These are phyloP conservation scores for Lyophyllum atratum DNA, from an alignment of 768 basidiomycete genomes.

Conservation along the genomic window DNA sequence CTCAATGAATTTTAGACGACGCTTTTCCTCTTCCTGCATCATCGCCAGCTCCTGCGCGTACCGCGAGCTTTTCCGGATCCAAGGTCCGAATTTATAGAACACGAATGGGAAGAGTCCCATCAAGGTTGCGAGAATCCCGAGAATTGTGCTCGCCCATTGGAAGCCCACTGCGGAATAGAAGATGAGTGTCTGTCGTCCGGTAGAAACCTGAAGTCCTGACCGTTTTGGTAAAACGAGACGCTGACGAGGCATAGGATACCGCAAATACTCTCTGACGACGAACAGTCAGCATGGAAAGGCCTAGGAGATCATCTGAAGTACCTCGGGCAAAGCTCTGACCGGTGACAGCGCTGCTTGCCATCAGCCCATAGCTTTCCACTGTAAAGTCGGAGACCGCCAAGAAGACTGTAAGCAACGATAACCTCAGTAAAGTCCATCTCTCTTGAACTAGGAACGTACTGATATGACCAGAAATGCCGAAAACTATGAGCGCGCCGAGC, in stretches of 20 bases:
- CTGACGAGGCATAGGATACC: slow-evolving; percentile 18
- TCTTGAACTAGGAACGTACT: slow-evolving; percentile 7
- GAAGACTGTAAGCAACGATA: slow-evolving; percentile 15
- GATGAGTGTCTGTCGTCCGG: not conserved
- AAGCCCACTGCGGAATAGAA: slow-evolving; percentile 14
- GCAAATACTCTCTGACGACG: slow-evolving; percentile 17
- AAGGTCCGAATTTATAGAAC: slow-evolving; percentile 21
- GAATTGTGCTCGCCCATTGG: slow-evolving; percentile 21
- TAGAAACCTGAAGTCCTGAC: not conserved
- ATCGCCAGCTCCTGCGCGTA: slow-evolving; percentile 20
- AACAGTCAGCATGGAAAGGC: not conserved
- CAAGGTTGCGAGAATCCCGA: slow-evolving; percentile 19
- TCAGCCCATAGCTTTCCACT: slow-evolving; percentile 22
- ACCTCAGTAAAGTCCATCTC: not conserved
- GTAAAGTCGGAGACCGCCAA: slow-evolving; percentile 24
- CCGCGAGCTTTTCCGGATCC: slow-evolving; percentile 18
- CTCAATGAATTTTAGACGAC: slow-evolving; percentile 15
- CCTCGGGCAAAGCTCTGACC: slow-evolving; percentile 25
- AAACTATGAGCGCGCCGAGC: slow-evolving; percentile 18
- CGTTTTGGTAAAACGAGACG: slow-evolving; percentile 19
- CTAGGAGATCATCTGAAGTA: not conserved
- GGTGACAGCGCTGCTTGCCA: slow-evolving; percentile 24
- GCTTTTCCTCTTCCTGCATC: slow-evolving; percentile 19
- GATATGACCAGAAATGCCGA: slow-evolving; percentile 23
- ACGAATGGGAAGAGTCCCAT: slow-evolving; percentile 23